Percentiles rank a stretch among this genome's conserved stretches.
phyloP scores from a whole-genome alignment of 2,329 filamentous ascomycete species.

The Colletotrichum camelliae region DNA sequence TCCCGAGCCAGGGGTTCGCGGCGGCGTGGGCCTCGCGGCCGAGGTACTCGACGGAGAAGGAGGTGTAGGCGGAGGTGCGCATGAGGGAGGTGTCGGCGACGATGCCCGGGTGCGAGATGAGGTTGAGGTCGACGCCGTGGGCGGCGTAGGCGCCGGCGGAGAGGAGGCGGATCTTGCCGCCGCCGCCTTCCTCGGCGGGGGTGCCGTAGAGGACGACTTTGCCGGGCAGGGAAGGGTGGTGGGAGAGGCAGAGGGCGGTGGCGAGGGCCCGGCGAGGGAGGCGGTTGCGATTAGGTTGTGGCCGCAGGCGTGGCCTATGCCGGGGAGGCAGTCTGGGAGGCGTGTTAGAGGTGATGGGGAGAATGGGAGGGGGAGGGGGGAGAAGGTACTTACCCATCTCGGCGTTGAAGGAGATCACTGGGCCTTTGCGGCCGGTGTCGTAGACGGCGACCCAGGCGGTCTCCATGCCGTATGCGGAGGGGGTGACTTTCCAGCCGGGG shows the following conservation, averaged over 20 bases:
- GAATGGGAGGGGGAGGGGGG: too few species aligned
- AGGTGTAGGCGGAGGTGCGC: conserved; percentile 55
- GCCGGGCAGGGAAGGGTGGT: conserved; percentile 43
- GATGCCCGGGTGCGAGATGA: conserved; percentile 54
- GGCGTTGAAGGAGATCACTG: conserved; percentile 51
- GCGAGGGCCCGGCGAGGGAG: conserved; percentile 53
- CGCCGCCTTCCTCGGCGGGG: conserved; percentile 57
- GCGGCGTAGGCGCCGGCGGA: conserved; percentile 39
- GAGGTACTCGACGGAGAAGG: conserved; percentile 56
- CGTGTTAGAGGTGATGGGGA: not conserved
- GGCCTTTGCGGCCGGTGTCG: conserved; percentile 49
- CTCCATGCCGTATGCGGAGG: conserved; percentile 54
- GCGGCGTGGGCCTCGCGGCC: conserved; percentile 63
- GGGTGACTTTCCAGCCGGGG: conserved; percentile 54
- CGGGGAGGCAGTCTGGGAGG: conserved; percentile 51
- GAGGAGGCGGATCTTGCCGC: conserved; percentile 28
- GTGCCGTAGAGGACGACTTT: conserved; percentile 55
- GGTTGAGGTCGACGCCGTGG: conserved; percentile 50
- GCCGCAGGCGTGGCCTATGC: conserved; percentile 58
- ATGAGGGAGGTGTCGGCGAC: conserved; percentile 51
- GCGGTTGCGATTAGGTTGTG: conserved; percentile 60
- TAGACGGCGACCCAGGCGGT: conserved; percentile 59
- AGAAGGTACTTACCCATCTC: conserved; percentile 43
- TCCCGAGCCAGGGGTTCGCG: conserved; percentile 62
- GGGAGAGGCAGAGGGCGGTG: conserved; percentile 43